Base-by-base conservation (phyloP, 257 asterid species). In the Salvia splendens region DNA sequence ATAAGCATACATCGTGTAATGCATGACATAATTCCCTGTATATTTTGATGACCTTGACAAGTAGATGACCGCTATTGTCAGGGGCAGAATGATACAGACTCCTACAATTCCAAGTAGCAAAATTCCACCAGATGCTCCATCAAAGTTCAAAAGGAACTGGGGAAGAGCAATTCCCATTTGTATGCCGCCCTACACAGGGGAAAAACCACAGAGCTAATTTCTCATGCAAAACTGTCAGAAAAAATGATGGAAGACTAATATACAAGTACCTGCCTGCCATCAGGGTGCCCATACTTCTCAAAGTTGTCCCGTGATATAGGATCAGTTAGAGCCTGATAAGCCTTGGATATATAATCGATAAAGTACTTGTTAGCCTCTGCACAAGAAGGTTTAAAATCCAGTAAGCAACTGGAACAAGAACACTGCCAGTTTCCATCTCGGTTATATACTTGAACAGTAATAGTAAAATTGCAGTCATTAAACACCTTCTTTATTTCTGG, bases 151-250 rank as follows among this genome's bases (percentile, higher is more conserved):
- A 52, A 94, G 93, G 74, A 94, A 94, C 69, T 84, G 89, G 5
- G 99, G 99, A 47, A 94, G 97, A 60, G 99, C 98, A 63, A 94
- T 91, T 73, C 99, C 99, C 99, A 91, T 85, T 91, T 86, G 87
- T 65, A 94, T 82, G 72, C 99, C 99, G 72, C 99, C 99, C 99
- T 94, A 45, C 62, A 64, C 46, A 61, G 64, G 60, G 71, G 61
- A 9, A 49, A 55, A 12, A 63, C 70, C 38, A 30, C 55, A 67
- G 16, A 65, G 35, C 42, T 61, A 47, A 40, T 74, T 70, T 36
- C 71, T 72, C 69, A 36, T 52, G 68, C 51, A 45, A 67, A 24
- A 57, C 60, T n/a, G 24, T 52, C 42, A 51, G 45, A 68, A 70
- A 24, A 72, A 69, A 56, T 11, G 24, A 64, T 59, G 68, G 68